A percentile compares a stretch with the other conserved stretches of the same genome.
phyloP scores from a whole-genome alignment of 2,329 filamentous ascomycete species.

The Penicillium oxalicum region DNA sequence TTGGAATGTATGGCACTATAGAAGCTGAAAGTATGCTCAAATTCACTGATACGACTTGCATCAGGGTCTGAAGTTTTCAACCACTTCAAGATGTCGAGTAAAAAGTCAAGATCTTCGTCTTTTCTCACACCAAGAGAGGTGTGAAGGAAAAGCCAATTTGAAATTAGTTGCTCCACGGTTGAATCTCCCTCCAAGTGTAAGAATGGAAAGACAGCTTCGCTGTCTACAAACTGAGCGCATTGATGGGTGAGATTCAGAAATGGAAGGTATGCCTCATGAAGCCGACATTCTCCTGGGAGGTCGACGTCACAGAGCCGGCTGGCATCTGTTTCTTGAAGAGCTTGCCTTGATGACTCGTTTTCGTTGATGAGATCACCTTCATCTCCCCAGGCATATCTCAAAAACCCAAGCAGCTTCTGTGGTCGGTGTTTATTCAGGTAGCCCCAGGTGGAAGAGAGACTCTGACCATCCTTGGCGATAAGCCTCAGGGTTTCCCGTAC shows the following conservation, averaged over 20 bases:
- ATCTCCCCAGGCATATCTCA: constrained; percentile 2
- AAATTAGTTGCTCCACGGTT: constrained; percentile 1
- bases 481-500: constrained; percentile 1
- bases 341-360: background rate
- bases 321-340: constrained; percentile 1
- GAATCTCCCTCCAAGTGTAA: background rate
- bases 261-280: constrained; percentile 2
- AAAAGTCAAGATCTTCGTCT: constrained; percentile 4
- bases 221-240: too few relatives aligned
- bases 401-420: constrained; percentile 4
- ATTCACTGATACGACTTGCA: background rate
- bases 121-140: constrained; percentile 2
- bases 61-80: background rate
- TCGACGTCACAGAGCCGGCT: background rate
- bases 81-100: constrained; percentile 7
- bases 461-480: background rate
- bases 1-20: constrained; percentile 6
- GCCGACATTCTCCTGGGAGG: background rate
- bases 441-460: background rate
- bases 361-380: constrained; percentile 1
- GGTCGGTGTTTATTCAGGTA: constrained; percentile 3
- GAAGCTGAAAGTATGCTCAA: constrained; percentile 1
- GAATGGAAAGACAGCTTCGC: constrained; percentile 3
- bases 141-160: constrained; percentile 7
- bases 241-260: background rate